These are phyloP conservation scores for Dictyostelium citrinum DNA, from an alignment of 78 protist species.

Conservation along the genomic window DNA sequence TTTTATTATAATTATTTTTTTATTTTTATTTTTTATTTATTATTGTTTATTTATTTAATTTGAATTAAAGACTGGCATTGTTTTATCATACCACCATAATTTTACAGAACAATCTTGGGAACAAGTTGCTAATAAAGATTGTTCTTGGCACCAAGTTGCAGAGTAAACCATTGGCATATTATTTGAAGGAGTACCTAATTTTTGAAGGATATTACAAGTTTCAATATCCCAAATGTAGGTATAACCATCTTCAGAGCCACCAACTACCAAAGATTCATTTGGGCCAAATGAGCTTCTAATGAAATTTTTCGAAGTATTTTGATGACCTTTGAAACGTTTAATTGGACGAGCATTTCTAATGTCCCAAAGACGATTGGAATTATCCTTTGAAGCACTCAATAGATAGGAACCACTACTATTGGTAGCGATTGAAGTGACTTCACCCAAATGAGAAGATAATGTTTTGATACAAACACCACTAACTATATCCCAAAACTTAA, in stretches of 20 bases:
- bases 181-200: slow-evolving; percentile 54
- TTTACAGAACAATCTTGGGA: slow-evolving; percentile 80
- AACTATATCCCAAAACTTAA: slow-evolving; percentile 93
- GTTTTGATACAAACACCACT: slow-evolving; percentile 90
- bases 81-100: slow-evolving; percentile 75
- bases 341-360: slow-evolving; percentile 82
- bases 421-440: slow-evolving; percentile 87
- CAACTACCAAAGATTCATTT: slow-evolving; percentile 48
- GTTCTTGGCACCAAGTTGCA: slow-evolving; percentile 79
- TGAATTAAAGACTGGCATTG: slow-evolving; percentile 41
- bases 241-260: slow-evolving; percentile 91
- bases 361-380: slow-evolving; percentile 92
- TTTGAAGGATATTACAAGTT: slow-evolving; percentile 71
- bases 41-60: not conserved
- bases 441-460: slow-evolving; percentile 85
- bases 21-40: not conserved
- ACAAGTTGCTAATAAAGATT: slow-evolving; percentile 71
- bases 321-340: slow-evolving; percentile 90
- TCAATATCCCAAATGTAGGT: slow-evolving; percentile 83
- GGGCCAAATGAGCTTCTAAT: slow-evolving; percentile 85
- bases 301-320: slow-evolving; percentile 88
- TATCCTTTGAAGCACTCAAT: slow-evolving; percentile 86
- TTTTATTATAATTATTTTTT: not conserved
- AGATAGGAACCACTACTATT: slow-evolving; percentile 72
- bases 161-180: slow-evolving; percentile 58